Percentiles rank a stretch among this genome's conserved stretches.
Evolutionary conservation across 192 early-diverging fungal genomes (phyloP).

Genomic region (Coemansia sp.): DNA sequence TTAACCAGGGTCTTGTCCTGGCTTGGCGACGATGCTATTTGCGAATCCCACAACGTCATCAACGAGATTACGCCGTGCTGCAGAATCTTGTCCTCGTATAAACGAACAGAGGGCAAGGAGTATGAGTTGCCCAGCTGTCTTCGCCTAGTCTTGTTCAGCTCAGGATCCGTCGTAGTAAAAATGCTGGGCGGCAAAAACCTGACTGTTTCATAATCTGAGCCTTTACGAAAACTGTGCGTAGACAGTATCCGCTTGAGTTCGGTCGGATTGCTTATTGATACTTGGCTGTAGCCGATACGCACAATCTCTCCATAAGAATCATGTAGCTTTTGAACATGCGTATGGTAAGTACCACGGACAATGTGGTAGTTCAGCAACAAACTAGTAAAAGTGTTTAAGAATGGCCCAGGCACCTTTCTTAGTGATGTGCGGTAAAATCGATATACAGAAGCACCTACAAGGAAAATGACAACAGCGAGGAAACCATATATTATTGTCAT

Average conservation of each 20-base stretch:
- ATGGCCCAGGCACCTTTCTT: conserved; percentile 31
- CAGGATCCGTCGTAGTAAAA: conserved; percentile 38
- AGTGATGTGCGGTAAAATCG: too few relatives aligned
- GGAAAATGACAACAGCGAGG: too few relatives aligned
- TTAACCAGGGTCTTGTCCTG: conserved; percentile 10
- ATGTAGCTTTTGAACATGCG: conserved; percentile 21
- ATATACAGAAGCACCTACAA: too few relatives aligned
- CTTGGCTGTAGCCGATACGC: conserved; percentile 27
- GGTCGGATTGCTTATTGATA: conserved; percentile 21
- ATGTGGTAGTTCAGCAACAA: conserved; percentile 15
- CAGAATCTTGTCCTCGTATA: conserved; percentile 21
- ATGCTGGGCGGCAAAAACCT: conserved; percentile 10
- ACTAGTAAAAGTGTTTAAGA: conserved; percentile 22
- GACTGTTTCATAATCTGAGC: conserved; percentile 18
- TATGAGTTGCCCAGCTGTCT: conserved; percentile 30
- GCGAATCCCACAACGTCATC: conserved; percentile 27
- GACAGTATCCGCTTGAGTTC: conserved; percentile 35
- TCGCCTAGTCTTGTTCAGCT: conserved; percentile 27
- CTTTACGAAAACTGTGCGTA: conserved; percentile 42
- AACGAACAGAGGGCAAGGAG: conserved; percentile 20
- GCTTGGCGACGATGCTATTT: not conserved
- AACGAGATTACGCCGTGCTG: conserved; percentile 29
- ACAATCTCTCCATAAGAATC: conserved; percentile 37
- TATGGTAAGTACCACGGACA: conserved; percentile 19
- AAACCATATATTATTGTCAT: too few relatives aligned